Base-by-base conservation (phyloP, 164 flowering plant species). In the Warburgia ugandensis region DNA sequence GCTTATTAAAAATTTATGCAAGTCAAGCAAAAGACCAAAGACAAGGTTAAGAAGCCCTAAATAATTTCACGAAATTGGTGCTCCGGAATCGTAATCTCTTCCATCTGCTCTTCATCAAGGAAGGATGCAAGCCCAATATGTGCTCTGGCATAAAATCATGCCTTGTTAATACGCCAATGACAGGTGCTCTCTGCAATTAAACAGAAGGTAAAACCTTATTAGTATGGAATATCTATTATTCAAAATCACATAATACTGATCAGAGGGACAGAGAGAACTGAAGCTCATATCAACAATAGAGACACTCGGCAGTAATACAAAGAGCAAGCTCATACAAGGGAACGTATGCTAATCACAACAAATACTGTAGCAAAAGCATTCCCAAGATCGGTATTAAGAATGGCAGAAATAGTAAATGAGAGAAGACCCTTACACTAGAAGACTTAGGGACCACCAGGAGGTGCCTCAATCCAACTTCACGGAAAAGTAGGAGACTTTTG, bases 141-240 rank as follows among this genome's bases (percentile, higher is more conserved):
- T 89, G 87, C 47, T 83, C 92, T 2, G 97, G 76, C 89, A 83
- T 81, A 72, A 89, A 85, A 56, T 89, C 97, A 44, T 89, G 97
- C 71, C 97, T 73, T 1, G 97, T 89, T 73, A 89, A 58, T 61
- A 89, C 72, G 7, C 97, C 97, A 58, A 81, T 83, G 14, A 89
- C 84, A 1, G 97, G 92, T 12, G 60, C 56, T 49, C 77, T 56
- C 97, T 88, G 92, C 77, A 78, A 35, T 48, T 14, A 47, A 21
- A 13, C 9, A 47, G 20, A 25, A 29, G 48, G 49, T n/a, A 17
- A 11, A 41, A 7, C 2, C 20, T n/a, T n/a, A n/a, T n/a, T n/a
- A n/a, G n/a, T n/a, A n/a, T n/a, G n/a, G n/a, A n/a, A n/a, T n/a
- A n/a, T n/a, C n/a, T n/a, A n/a, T n/a, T n/a, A n/a, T n/a, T n/a